A percentile compares a stretch with the other conserved stretches of the same genome.
Evolutionary conservation across 1,284 basidiomycete genomes (phyloP).

Genomic region (Trichosporon sp.): DNA sequence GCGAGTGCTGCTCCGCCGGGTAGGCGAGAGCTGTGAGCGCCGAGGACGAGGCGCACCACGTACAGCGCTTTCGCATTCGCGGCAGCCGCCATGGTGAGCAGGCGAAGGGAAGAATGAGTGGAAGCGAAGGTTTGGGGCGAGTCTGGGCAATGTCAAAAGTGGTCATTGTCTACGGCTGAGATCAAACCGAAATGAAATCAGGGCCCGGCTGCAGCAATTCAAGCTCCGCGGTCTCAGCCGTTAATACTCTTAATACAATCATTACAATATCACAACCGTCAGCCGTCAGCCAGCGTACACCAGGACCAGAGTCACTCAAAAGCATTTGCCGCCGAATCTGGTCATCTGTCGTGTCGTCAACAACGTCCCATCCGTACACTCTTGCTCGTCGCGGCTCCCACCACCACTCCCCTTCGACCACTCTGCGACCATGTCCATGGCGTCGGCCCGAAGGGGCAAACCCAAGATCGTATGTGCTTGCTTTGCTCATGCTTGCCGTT

Average conservation of each 20-base stretch:
- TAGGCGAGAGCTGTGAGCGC: background rate
- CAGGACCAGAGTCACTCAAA: background rate
- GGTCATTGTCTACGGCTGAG: background rate
- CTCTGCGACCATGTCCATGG: constrained; percentile 32
- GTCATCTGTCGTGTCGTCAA: background rate
- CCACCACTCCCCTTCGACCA: background rate
- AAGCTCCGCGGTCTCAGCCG: no score
- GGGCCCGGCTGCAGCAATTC: background rate
- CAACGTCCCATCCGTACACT: background rate
- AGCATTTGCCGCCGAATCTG: background rate
- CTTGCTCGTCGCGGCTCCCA: background rate
- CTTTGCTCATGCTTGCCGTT: no score
- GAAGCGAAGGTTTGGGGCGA: background rate
- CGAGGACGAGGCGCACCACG: constrained; percentile 20
- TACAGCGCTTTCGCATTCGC: constrained; percentile 21
- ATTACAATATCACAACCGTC: no score
- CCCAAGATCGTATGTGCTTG: constrained; percentile 40
- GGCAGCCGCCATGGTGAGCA: constrained; percentile 7
- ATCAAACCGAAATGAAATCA: background rate
- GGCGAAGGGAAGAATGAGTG: background rate
- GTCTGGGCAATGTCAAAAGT: background rate
- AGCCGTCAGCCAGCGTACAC: background rate
- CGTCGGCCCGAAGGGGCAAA: constrained; percentile 37
- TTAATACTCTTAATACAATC: no score
- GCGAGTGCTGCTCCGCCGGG: background rate